Percentiles rank a stretch among this genome's conserved stretches.
Evolutionary conservation across 768 basidiomycete genomes (phyloP).

Genomic region (Termitomyces sp.): DNA sequence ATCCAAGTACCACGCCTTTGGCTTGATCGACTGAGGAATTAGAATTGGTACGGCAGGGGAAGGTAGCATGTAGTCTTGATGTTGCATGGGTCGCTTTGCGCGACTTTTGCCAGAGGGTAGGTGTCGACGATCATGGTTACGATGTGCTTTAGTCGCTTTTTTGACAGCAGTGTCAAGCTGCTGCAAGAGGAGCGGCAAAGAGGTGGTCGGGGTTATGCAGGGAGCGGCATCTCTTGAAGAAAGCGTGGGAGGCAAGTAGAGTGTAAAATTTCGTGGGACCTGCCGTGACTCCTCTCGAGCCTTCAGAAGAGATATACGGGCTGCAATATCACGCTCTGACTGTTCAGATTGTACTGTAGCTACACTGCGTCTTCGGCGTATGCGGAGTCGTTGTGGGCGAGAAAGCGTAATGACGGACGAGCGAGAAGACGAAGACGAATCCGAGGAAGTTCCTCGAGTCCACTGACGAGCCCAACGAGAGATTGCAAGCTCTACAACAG

Average conservation of each 20-base stretch:
- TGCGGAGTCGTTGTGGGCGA: slow-evolving; percentile 39
- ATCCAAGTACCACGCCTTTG: slow-evolving; percentile 87
- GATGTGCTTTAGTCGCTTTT: slow-evolving; percentile 33
- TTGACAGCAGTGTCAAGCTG: slow-evolving; percentile 51
- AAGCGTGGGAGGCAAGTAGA: slow-evolving; percentile 55
- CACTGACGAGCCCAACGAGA: slow-evolving; percentile 68
- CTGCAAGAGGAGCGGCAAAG: slow-evolving; percentile 45
- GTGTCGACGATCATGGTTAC: slow-evolving; percentile 25
- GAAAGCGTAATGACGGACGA: slow-evolving; percentile 40
- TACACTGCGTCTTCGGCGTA: slow-evolving; percentile 47
- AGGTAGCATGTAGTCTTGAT: slow-evolving; percentile 13
- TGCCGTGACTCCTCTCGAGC: slow-evolving; percentile 61
- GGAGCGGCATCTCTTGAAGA: slow-evolving; percentile 6
- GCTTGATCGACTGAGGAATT: slow-evolving; percentile 18
- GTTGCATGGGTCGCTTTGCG: slow-evolving; percentile 25
- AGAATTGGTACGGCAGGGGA: not conserved
- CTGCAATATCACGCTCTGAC: slow-evolving; percentile 60
- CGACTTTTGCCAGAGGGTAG: slow-evolving; percentile 8
- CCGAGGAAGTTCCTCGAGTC: slow-evolving; percentile 53
- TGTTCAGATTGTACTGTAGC: slow-evolving; percentile 50
- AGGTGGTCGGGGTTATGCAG: slow-evolving; percentile 42
- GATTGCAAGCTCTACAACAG: slow-evolving; percentile 70
- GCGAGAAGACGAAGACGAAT: slow-evolving; percentile 39
- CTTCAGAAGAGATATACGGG: slow-evolving; percentile 56
- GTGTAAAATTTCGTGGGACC: slow-evolving; percentile 60